phyloP scores from a whole-genome alignment of 352 stramenopile species.

The Plasmopara viticola region DNA sequence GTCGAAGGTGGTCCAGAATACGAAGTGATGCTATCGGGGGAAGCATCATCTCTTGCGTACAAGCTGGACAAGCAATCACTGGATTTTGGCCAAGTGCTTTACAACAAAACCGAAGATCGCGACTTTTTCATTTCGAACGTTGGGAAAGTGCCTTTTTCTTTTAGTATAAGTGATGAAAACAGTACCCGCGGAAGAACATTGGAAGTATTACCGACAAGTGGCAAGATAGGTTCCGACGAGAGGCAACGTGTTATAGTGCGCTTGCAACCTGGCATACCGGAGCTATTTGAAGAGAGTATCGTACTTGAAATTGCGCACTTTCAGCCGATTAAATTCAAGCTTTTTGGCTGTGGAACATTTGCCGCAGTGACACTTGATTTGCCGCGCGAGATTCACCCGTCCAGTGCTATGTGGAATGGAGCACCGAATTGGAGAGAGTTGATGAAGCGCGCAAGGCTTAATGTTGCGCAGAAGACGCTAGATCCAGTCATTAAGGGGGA shows the following conservation, averaged over 20 bases:
- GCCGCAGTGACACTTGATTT: slow-evolving; percentile 85
- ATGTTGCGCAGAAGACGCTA: slow-evolving; percentile 31
- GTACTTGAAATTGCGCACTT: slow-evolving; percentile 93
- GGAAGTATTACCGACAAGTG: slow-evolving; percentile 70
- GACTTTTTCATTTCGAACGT: slow-evolving; percentile 91
- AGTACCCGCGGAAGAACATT: slow-evolving; percentile 45
- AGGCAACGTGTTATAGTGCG: slow-evolving; percentile 86
- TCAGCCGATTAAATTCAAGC: slow-evolving; percentile 85
- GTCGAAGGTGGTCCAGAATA: slow-evolving; percentile 93
- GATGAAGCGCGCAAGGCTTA: slow-evolving; percentile 46
- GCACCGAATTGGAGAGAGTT: slow-evolving; percentile 70
- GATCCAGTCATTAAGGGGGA: slow-evolving; percentile 11
- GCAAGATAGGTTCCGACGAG: slow-evolving; percentile 85
- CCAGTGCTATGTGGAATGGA: slow-evolving; percentile 43
- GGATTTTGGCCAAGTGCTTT: slow-evolving; percentile 92
- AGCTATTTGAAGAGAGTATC: slow-evolving; percentile 83
- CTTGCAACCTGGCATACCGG: slow-evolving; percentile 83
- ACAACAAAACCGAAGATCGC: slow-evolving; percentile 89
- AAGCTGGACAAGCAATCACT: slow-evolving; percentile 86
- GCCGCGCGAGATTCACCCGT: slow-evolving; percentile 67
- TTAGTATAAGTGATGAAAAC: slow-evolving; percentile 45
- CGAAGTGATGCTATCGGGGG: slow-evolving; percentile 80
- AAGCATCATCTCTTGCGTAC: slow-evolving; percentile 90
- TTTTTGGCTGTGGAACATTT: slow-evolving; percentile 89
- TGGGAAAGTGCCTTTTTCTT: slow-evolving; percentile 90